Base-by-base conservation (phyloP, 345 rosid species). In the Brassica nigra region DNA sequence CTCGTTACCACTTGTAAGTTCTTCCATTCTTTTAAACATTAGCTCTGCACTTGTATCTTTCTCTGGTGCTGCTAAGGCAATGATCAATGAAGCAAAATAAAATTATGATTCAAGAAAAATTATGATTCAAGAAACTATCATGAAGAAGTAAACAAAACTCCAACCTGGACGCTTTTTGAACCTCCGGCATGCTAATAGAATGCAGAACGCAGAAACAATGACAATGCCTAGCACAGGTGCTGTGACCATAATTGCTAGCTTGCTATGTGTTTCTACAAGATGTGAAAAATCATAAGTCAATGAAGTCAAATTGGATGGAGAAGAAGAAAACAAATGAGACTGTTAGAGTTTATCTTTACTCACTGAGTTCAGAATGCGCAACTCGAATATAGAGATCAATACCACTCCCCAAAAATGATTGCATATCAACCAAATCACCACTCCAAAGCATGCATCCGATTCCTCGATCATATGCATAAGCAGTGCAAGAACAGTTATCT, bases 381-480 rank as follows among this genome's bases (percentile, higher is more conserved):
- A 86, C 23, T 30, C 88, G 88, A 67, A 88, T 55, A 61, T 63
- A 68, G 3, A 86, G 87, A 75, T 86, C 83, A 66, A 33, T 34
- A 2, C 94, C 92, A 2, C 74, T 72, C 3, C 64, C 64, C n/a
- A 59, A 5, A 27, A 59, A 59, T 1, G 64, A 59, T 11, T 59
- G 64, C 64, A 59, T 47, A 69, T 90, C 90, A 63, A 83, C 66
- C 62, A 88, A 84, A 36, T 33, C 44, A 78, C 33, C 68, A 18
- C 49, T 80, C 94, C 94, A 87, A 23, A 72, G 39, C 87, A 85
- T 80, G 55, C 92, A 90, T 37, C 91, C 84, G 0, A 84, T 72
- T 31, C 81, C 88, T 15, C 49, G 30, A 23, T 83, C 76, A 81
- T 71, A 84, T 34, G 90, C 83, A 59, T 88, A 88, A 68, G 93